These are phyloP conservation scores for Kalmusia sp. DNA, from an alignment of 2,329 filamentous ascomycete species.

Conservation along the genomic window DNA sequence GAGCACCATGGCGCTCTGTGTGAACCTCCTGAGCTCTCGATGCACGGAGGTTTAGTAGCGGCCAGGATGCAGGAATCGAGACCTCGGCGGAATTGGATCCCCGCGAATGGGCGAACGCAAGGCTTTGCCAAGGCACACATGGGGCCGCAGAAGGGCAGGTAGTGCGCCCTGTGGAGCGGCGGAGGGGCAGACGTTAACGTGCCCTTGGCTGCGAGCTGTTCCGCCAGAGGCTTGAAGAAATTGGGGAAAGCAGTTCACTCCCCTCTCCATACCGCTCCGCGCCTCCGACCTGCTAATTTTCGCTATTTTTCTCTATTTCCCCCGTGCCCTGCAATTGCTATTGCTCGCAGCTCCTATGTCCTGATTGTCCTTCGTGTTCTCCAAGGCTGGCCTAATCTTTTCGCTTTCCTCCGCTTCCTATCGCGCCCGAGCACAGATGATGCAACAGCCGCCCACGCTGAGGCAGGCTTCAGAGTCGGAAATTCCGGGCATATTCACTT, in stretches of 20 bases:
- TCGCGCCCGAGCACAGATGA: conserved; percentile 7
- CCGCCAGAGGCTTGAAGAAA: conserved; percentile 11
- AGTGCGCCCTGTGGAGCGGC: background rate
- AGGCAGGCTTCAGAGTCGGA: conserved; percentile 34
- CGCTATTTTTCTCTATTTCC: too few species aligned
- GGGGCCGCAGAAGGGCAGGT: background rate
- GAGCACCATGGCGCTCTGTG: conserved; percentile 73
- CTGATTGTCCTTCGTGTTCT: conserved; percentile 9
- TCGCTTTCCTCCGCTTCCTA: background rate
- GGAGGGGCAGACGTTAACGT: background rate
- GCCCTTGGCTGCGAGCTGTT: background rate
- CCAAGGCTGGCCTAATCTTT: conserved; percentile 13
- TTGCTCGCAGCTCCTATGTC: background rate
- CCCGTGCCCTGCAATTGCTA: background rate
- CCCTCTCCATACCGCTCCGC: too few species aligned
- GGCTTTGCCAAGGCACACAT: conserved; percentile 7
- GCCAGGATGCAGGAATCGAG: background rate
- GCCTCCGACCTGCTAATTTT: too few species aligned
- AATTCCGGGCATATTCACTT: conserved; percentile 51
- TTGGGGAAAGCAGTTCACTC: background rate
- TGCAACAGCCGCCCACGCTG: conserved; percentile 21
- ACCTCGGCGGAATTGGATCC: background rate
- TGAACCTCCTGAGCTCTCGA: background rate
- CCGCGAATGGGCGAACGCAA: too few species aligned
- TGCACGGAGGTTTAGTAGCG: too few species aligned